phyloP scores from a whole-genome alignment of 1,284 basidiomycete genomes.

The Ganoderma lucidum region DNA sequence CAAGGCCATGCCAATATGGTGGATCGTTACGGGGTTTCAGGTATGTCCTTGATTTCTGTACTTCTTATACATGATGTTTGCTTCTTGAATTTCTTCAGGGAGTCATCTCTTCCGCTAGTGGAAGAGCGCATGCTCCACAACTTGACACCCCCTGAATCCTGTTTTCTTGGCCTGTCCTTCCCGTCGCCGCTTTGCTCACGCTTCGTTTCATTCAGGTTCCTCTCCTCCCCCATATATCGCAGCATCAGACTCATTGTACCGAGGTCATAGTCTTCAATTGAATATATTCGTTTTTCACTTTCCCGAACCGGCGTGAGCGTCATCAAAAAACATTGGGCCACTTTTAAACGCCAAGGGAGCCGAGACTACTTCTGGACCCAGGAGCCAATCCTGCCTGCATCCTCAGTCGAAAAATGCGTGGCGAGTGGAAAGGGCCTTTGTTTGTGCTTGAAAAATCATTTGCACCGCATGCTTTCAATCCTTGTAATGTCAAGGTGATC shows the following conservation, averaged over 20 bases:
- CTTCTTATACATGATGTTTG: constrained; percentile 35
- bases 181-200: neutral
- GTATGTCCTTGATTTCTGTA: constrained; percentile 4
- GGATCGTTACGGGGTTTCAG: neutral
- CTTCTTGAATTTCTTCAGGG: constrained; percentile 86
- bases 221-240: neutral
- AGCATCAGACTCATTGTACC: neutral
- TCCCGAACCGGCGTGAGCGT: neutral
- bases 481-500: no score
- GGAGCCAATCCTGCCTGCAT: no score
- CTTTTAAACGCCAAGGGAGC: no score
- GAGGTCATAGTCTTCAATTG: neutral
- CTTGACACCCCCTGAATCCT: constrained; percentile 55
- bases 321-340: neutral
- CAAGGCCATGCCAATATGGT: neutral
- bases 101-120: constrained; percentile 56
- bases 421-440: no score
- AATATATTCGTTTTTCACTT: neutral
- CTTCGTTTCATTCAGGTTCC: neutral
- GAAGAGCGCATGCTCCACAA: constrained; percentile 74
- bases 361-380: no score
- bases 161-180: neutral
- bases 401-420: no score
- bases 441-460: no score
- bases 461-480: no score